These are phyloP conservation scores for Cercospora berteroae DNA, from an alignment of 2,329 filamentous ascomycete species.

Conservation along the genomic window DNA sequence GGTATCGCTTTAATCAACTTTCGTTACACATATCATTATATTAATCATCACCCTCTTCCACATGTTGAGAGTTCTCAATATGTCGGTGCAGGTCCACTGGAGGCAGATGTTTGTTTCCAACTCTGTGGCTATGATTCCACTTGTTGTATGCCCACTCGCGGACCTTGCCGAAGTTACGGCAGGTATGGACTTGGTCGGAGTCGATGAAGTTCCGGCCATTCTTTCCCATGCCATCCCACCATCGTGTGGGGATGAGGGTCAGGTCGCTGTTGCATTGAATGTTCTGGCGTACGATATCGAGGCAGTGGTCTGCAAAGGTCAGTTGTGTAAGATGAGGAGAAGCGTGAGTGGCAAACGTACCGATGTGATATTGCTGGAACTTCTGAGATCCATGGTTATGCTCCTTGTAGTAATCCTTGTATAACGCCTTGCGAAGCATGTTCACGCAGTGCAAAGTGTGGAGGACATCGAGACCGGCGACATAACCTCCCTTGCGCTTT, in stretches of 20 bases:
- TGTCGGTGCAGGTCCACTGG: not conserved
- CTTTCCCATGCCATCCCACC: conserved; percentile 18
- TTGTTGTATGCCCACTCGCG: conserved; percentile 18
- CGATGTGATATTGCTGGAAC: conserved; percentile 12
- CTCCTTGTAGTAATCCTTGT: conserved; percentile 12
- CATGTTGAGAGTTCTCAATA: not conserved
- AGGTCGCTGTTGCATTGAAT: conserved; percentile 27
- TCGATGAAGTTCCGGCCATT: conserved; percentile 22
- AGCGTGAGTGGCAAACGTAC: not conserved
- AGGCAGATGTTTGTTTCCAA: not conserved
- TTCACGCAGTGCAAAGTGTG: conserved; percentile 24
- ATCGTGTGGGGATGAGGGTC: conserved; percentile 24
- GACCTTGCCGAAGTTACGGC: conserved; percentile 23
- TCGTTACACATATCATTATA: not conserved
- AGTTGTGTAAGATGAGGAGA: not conserved
- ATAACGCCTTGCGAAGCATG: conserved; percentile 9
- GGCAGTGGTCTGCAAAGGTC: conserved; percentile 19
- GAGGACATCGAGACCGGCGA: conserved; percentile 24
- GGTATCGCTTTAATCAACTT: not conserved
- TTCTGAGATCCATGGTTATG: not conserved
- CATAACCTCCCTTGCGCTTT: conserved; percentile 18
- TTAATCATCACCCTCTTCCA: not conserved
- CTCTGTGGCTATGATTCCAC: conserved; percentile 10
- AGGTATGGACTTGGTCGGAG: conserved; percentile 23
- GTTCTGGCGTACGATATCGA: conserved; percentile 27